Conservation (phyloP, 2,329 filamentous ascomycete genomes). For the Pyrenophora graminea region DNA sequence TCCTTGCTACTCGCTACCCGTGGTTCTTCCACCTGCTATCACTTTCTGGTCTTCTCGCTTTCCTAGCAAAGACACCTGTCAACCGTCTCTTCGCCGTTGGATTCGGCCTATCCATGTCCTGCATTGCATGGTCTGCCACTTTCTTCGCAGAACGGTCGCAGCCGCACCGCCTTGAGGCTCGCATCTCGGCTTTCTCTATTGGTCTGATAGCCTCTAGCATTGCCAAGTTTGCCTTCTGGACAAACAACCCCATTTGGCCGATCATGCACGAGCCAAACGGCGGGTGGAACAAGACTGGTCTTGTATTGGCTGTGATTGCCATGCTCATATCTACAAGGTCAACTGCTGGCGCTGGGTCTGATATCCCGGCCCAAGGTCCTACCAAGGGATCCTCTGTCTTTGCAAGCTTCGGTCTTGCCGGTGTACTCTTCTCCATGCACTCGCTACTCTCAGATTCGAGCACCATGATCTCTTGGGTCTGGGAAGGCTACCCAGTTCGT, state of each 20-base stretch:
- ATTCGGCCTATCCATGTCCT: constrained; percentile 79
- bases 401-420: constrained; percentile 77
- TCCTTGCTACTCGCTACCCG: constrained; percentile 69
- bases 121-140: constrained; percentile 81
- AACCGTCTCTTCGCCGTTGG: constrained; percentile 79
- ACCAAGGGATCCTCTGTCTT: constrained; percentile 71
- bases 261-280: constrained; percentile 88
- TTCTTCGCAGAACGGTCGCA: constrained; percentile 79
- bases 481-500: constrained; percentile 91
- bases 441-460: constrained; percentile 94
- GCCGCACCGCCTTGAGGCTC: constrained; percentile 75
- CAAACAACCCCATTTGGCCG: constrained; percentile 97
- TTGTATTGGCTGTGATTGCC: constrained; percentile 75
- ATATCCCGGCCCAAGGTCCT: constrained; percentile 57
- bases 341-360: constrained; percentile 53
- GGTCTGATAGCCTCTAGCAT: constrained; percentile 85
- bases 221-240: constrained; percentile 89
- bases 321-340: constrained; percentile 75
- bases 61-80: constrained; percentile 72
- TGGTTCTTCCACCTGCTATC: constrained; percentile 76
- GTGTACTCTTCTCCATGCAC: constrained; percentile 86
- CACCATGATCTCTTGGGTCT: constrained; percentile 98
- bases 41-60: constrained; percentile 77
- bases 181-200: constrained; percentile 77
- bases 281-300: constrained; percentile 85